These are phyloP conservation scores for Zygotorulaspora sp. DNA, from an alignment of 805 yeast species.

Conservation along the genomic window DNA sequence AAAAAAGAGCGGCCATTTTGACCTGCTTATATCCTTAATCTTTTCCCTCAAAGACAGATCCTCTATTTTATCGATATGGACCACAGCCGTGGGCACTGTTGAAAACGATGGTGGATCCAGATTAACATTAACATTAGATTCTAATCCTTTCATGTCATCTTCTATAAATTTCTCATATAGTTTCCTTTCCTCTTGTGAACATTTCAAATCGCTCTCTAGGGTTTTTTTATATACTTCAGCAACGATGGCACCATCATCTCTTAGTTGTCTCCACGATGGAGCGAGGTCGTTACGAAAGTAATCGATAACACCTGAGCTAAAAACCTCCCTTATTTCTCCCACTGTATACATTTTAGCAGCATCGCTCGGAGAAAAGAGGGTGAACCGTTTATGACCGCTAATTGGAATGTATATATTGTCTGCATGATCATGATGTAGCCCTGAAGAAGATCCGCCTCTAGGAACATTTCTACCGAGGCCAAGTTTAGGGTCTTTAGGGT, in stretches of 20 bases:
- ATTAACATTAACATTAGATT: constrained; percentile 17
- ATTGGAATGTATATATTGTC: constrained; percentile 65
- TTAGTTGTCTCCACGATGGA: constrained; percentile 57
- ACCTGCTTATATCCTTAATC: constrained; percentile 38
- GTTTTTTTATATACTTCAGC: constrained; percentile 47
- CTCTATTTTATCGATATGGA: constrained; percentile 54
- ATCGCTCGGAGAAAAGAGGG: constrained; percentile 60
- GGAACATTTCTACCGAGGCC: constrained; percentile 56
- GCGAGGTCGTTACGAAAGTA: constrained; percentile 51
- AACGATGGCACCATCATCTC: constrained; percentile 58
- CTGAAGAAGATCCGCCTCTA: constrained; percentile 60
- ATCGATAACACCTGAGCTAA: constrained; percentile 62
- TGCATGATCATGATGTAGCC: constrained; percentile 77
- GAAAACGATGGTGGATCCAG: constrained; percentile 69
- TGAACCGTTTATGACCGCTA: constrained; percentile 60
- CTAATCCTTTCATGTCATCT: constrained; percentile 26
- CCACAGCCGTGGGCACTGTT: constrained; percentile 54
- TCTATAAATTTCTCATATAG: constrained; percentile 27
- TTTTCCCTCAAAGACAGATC: constrained; percentile 27
- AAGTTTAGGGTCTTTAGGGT: constrained; percentile 20
- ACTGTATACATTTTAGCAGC: constrained; percentile 56
- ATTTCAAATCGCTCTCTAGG: constrained; percentile 29
- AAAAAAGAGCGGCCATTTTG: constrained; percentile 47
- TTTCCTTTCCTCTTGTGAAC: constrained; percentile 22
- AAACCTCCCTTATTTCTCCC: constrained; percentile 54